Conservation (phyloP, 78 protist genomes). For the Dictyostelium intermedium region DNA sequence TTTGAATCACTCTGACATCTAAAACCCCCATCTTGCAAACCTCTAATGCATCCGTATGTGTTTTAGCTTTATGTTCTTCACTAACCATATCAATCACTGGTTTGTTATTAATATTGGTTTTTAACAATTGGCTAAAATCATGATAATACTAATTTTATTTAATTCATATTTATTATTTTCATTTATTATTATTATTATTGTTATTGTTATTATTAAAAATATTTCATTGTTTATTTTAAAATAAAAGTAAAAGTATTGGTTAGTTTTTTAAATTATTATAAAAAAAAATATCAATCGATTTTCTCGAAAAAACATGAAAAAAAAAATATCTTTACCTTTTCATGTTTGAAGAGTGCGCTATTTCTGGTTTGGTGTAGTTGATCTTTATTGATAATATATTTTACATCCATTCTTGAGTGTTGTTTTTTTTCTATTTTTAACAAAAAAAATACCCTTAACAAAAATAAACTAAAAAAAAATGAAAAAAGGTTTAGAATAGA, state of each 20-base stretch:
- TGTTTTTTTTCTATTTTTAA: neutral
- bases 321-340: neutral
- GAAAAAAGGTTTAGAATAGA: neutral
- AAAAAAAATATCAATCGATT: neutral
- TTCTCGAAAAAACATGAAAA: neutral
- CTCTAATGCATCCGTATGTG: conserved; percentile 1
- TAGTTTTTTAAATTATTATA: neutral
- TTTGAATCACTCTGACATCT: neutral
- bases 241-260: neutral
- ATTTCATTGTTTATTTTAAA: neutral
- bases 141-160: neutral
- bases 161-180: neutral
- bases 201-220: too few relatives aligned
- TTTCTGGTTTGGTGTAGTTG: conserved; percentile 11
- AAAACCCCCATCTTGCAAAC: neutral
- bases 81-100: conserved; percentile 29
- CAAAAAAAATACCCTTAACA: neutral
- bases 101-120: neutral
- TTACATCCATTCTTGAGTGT: conserved; percentile 3
- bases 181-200: too few relatives aligned
- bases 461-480: neutral
- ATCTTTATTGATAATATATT: conserved; percentile 3
- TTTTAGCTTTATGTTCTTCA: neutral
- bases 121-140: neutral
- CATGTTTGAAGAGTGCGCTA: conserved; percentile 2